A percentile compares a stretch with the other conserved stretches of the same genome.
phyloP scores from a whole-genome alignment of 495 filamentous ascomycete species.

The Articulospora tetracladia region DNA sequence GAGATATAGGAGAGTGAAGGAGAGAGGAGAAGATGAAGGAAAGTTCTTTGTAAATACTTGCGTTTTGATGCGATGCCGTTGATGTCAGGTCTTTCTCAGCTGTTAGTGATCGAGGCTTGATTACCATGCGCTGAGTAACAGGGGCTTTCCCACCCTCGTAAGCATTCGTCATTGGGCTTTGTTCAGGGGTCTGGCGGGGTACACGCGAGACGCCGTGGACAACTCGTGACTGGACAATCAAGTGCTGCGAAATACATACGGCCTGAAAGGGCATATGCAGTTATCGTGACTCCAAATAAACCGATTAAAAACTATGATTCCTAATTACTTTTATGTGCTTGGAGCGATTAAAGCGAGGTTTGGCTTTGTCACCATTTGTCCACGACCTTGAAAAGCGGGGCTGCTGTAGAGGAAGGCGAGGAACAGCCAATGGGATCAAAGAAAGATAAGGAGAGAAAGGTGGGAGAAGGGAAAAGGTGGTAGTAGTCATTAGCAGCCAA shows the following conservation, averaged over 20 bases:
- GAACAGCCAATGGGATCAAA: no score
- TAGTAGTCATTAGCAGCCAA: no score
- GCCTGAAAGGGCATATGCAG: not conserved
- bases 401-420: no score
- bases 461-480: no score
- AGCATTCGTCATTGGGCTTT: not conserved
- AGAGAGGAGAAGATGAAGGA: constrained; percentile 13
- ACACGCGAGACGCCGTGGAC: not conserved
- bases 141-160: not conserved
- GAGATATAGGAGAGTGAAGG: constrained; percentile 9
- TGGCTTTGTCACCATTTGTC: no score
- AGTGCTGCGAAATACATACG: not conserved
- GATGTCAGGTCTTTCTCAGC: constrained; percentile 9
- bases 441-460: no score
- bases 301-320: no score
- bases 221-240: not conserved
- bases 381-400: no score
- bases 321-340: no score
- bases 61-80: no score
- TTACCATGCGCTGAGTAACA: constrained; percentile 14
- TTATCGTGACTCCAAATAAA: no score
- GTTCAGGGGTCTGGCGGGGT: not conserved
- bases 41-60: constrained; percentile 5
- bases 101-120: constrained; percentile 5
- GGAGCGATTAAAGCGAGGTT: no score